phyloP scores from a whole-genome alignment of 2,329 filamentous ascomycete genomes.

The Calonectria leucothoes region DNA sequence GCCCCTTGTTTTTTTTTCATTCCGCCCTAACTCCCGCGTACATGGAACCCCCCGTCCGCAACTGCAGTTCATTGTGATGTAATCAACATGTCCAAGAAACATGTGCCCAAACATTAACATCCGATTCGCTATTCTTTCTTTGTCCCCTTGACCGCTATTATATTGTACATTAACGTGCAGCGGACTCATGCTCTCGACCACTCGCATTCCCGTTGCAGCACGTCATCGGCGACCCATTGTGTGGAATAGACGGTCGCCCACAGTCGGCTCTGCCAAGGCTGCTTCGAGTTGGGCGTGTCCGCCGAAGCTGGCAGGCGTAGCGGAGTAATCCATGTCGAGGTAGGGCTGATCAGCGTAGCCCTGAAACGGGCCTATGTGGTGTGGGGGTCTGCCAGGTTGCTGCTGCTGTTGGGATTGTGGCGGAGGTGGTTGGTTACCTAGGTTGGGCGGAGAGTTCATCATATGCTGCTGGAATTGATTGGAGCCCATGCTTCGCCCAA shows the following conservation, averaged over 20 bases:
- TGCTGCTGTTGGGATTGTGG: constrained; percentile 19
- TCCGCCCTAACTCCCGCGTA: neutral
- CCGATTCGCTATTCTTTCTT: neutral
- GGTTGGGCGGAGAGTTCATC: constrained; percentile 25
- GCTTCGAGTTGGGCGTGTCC: constrained; percentile 36
- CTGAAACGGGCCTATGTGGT: constrained; percentile 30
- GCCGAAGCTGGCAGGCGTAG: constrained; percentile 26
- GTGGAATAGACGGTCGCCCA: constrained; percentile 38
- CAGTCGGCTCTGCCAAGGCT: constrained; percentile 35
- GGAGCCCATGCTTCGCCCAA: constrained; percentile 23
- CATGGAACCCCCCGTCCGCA: neutral
- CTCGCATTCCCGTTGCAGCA: neutral
- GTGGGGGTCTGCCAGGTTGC: constrained; percentile 14
- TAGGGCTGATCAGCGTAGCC: constrained; percentile 37
- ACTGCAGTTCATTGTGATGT: neutral
- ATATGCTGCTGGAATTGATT: constrained; percentile 33
- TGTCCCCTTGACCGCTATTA: neutral
- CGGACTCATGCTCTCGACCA: no score
- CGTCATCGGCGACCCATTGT: constrained; percentile 32
- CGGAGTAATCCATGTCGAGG: constrained; percentile 39
- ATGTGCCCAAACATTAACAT: neutral
- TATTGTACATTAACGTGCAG: neutral
- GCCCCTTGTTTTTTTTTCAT: neutral
- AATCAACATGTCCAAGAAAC: neutral
- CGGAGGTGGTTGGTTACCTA: constrained; percentile 23